A percentile compares a stretch with the other conserved stretches of the same genome.
phyloP scores from a whole-genome alignment of 805 yeast genomes.

The Phaffomyces thermotolerans region DNA sequence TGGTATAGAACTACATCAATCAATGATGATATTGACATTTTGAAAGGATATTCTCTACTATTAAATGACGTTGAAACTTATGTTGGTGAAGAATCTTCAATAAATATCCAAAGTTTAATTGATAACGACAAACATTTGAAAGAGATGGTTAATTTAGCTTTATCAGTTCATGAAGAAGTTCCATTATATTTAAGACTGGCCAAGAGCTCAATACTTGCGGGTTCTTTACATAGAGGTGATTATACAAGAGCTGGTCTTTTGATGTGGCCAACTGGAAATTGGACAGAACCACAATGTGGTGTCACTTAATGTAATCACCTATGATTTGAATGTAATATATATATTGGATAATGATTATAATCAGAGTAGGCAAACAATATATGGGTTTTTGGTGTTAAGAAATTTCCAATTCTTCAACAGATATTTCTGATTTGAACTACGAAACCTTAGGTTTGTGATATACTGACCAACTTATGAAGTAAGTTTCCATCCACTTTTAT shows the following conservation, averaged over 20 bases:
- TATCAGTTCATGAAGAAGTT: conserved; percentile 22
- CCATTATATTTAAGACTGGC: conserved; percentile 53
- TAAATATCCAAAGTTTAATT: conserved; percentile 35
- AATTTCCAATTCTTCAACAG: too few species aligned
- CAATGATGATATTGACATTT: conserved; percentile 17
- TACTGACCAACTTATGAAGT: too few species aligned
- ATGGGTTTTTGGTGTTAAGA: too few species aligned
- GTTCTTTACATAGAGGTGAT: conserved; percentile 40
- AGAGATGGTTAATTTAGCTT: conserved; percentile 26
- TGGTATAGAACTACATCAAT: conserved; percentile 18
- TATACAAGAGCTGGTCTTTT: conserved; percentile 58
- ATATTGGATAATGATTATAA: too few species aligned
- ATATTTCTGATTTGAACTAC: too few species aligned
- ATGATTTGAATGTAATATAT: too few species aligned
- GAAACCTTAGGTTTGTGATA: too few species aligned
- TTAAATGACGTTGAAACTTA: conserved; percentile 76
- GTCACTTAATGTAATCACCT: conserved; percentile 28
- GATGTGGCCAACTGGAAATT: conserved; percentile 53
- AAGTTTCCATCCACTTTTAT: too few species aligned
- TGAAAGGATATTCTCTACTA: conserved; percentile 54
- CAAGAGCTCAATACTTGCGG: conserved; percentile 28
- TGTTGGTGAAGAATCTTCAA: conserved; percentile 43
- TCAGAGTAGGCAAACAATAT: too few species aligned
- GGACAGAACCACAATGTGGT: conserved; percentile 45
- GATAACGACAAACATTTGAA: conserved; percentile 24